phyloP scores from a whole-genome alignment of 495 filamentous ascomycete genomes.

The Physcia stellaris region DNA sequence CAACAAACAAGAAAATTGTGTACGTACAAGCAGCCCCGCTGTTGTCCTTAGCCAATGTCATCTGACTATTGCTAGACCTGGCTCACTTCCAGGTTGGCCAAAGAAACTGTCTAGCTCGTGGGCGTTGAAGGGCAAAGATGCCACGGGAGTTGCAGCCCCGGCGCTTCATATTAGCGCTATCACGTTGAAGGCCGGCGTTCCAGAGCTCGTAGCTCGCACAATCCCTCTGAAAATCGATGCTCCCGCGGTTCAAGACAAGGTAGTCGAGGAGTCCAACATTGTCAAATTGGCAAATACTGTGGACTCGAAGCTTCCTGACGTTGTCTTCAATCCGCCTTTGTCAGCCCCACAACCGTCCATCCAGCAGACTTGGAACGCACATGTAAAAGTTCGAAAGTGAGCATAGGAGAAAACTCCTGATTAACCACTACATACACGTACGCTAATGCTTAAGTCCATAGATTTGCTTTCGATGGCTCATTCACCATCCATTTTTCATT shows the following conservation, averaged over 20 bases:
- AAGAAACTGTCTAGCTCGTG: no score
- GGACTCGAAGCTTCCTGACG: not conserved
- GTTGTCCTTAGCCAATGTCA: no score
- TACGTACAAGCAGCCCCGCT: no score
- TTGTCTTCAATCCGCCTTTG: not conserved
- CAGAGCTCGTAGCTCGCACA: not conserved
- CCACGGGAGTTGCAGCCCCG: no score
- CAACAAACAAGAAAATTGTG: no score
- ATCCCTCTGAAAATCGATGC: not conserved
- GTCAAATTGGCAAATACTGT: not conserved
- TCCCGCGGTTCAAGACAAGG: not conserved
- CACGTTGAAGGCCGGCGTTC: not conserved
- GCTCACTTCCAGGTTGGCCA: no score
- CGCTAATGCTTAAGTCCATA: not conserved
- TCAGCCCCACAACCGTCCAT: not conserved
- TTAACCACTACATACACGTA: not conserved
- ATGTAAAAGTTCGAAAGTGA: constrained; percentile 1
- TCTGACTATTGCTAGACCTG: no score
- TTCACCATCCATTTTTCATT: constrained; percentile 1
- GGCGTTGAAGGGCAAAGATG: not conserved
- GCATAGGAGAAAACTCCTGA: not conserved
- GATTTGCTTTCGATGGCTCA: constrained; percentile 1
- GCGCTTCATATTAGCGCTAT: not conserved
- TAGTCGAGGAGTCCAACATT: not conserved
- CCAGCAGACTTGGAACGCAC: not conserved